A percentile compares a stretch with the other conserved stretches of the same genome.
phyloP scores from a whole-genome alignment of 1,284 basidiomycete species.

The Tilletia caries region DNA sequence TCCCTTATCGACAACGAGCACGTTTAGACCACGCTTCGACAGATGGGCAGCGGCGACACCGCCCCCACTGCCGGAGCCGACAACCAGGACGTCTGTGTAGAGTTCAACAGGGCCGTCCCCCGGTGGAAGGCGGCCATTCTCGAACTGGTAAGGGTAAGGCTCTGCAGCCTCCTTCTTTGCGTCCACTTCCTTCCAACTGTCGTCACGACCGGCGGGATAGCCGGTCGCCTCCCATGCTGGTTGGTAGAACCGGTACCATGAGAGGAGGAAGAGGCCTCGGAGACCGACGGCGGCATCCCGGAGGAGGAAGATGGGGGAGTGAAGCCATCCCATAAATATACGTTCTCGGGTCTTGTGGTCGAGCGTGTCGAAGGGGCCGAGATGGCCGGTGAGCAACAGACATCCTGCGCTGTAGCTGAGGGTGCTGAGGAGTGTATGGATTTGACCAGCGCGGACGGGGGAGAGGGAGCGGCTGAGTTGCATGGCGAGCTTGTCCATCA shows the following conservation, averaged over 20 bases:
- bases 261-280: conserved; percentile 36
- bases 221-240: conserved; percentile 48
- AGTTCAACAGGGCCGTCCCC: conserved; percentile 34
- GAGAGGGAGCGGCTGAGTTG: conserved; percentile 40
- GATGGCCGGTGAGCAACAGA: conserved; percentile 38
- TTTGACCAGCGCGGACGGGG: conserved; percentile 26
- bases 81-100: conserved; percentile 51
- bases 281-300: conserved; percentile 45
- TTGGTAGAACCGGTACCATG: conserved; percentile 44
- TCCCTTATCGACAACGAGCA: conserved; percentile 58
- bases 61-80: conserved; percentile 58
- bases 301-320: conserved; percentile 38
- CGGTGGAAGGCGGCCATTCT: conserved; percentile 39
- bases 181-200: conserved; percentile 39
- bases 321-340: conserved; percentile 36
- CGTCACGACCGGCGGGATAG: conserved; percentile 39
- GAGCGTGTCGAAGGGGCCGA: conserved; percentile 45
- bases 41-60: conserved; percentile 54
- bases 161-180: conserved; percentile 19
- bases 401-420: conserved; percentile 43
- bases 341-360: conserved; percentile 26
- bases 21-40: conserved; percentile 52
- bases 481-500: conserved; percentile 41
- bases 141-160: conserved; percentile 42
- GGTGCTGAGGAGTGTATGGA: conserved; percentile 37